These are phyloP conservation scores for Pichia sp. DNA, from an alignment of 1,139 yeast genomes.

Conservation along the genomic window DNA sequence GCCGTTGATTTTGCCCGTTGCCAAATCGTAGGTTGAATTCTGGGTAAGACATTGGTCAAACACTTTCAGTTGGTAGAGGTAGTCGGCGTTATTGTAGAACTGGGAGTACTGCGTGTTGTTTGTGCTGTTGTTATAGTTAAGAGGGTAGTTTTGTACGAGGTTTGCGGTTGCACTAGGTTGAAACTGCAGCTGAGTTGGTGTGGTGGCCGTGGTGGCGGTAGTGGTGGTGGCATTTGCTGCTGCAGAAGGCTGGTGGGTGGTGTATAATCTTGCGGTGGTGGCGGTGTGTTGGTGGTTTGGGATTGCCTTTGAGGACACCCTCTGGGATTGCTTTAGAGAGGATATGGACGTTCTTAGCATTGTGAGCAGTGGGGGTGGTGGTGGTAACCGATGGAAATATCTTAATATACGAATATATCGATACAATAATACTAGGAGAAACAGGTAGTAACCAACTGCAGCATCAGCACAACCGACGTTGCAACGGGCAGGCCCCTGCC, in stretches of 20 bases:
- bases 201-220: not conserved
- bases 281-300: conserved; percentile 51
- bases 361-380: conserved; percentile 20
- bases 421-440: no score
- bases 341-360: conserved; percentile 18
- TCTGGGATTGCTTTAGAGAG: not conserved
- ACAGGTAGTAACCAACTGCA: no score
- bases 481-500: no score
- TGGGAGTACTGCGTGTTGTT: not conserved
- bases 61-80: conserved; percentile 6
- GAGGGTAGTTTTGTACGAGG: not conserved
- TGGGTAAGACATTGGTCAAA: conserved; percentile 42
- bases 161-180: not conserved
- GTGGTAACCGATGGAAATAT: no score
- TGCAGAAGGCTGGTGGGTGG: conserved; percentile 43
- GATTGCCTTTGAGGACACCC: not conserved
- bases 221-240: not conserved
- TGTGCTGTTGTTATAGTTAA: not conserved
- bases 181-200: not conserved
- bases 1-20: conserved; percentile 27
- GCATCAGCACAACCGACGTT: no score
- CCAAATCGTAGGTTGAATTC: conserved; percentile 32
- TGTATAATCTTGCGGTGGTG: conserved; percentile 34
- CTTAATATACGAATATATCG: no score
- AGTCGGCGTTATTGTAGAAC: not conserved